Evolutionary conservation across 768 basidiomycete species (phyloP).

Genomic region (Boletus tylopilopsis): DNA sequence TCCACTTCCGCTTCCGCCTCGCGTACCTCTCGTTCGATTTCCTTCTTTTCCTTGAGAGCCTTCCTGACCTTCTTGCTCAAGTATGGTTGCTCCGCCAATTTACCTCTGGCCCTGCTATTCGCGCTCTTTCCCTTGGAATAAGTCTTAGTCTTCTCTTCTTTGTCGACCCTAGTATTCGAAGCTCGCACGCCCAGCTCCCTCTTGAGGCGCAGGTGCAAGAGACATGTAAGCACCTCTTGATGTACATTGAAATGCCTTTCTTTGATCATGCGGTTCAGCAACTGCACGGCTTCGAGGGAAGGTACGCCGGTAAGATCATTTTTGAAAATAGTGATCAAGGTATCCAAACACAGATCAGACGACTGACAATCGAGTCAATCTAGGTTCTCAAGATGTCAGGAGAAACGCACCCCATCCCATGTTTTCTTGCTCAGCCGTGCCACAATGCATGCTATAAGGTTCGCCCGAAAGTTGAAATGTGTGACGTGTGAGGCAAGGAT

Average conservation of each 20-base stretch:
- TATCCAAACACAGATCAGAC: conserved; percentile 80
- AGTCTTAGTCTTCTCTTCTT: conserved; percentile 37
- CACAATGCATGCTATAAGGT: conserved; percentile 87
- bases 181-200: conserved; percentile 80
- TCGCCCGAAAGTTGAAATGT: conserved; percentile 95
- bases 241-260: conserved; percentile 88
- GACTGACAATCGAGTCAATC: conserved; percentile 44
- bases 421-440: conserved; percentile 77
- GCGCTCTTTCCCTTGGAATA: conserved; percentile 36
- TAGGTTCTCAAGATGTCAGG: conserved; percentile 1
- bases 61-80: conserved; percentile 92
- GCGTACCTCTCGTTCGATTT: conserved; percentile 86
- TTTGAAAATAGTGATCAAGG: conserved; percentile 78
- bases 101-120: conserved; percentile 47
- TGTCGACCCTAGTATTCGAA: conserved; percentile 65
- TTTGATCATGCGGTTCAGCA: conserved; percentile 94
- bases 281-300: conserved; percentile 85
- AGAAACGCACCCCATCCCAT: conserved; percentile 76
- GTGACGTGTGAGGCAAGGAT: conserved; percentile 76
- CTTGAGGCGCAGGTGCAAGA: conserved; percentile 82
- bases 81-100: conserved; percentile 62
- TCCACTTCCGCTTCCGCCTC: conserved; percentile 95
- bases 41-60: conserved; percentile 80
- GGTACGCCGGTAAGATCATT: conserved; percentile 75
- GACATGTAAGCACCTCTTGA: conserved; percentile 81